Conservation (phyloP, 176 grass and related monocot genomes). For the Cocos nucifera region DNA sequence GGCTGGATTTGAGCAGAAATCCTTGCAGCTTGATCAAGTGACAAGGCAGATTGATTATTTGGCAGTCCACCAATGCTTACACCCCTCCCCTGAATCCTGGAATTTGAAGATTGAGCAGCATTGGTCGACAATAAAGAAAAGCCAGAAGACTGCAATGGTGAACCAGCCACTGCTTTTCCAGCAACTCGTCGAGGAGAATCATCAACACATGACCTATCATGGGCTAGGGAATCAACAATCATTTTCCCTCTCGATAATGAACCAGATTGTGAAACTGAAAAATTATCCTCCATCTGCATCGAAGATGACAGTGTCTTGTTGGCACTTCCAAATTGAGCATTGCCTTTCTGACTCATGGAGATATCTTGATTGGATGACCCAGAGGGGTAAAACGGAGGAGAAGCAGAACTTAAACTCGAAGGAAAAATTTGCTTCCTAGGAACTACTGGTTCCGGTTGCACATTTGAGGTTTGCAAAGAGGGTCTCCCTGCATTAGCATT, state of each 20-base stretch:
- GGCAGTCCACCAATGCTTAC: slow-evolving; percentile 22
- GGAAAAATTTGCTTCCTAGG: slow-evolving; percentile 49
- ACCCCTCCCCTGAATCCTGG: slow-evolving; percentile 40
- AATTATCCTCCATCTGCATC: slow-evolving; percentile 29
- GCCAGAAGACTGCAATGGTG: slow-evolving; percentile 23
- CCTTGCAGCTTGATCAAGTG: slow-evolving; percentile 39
- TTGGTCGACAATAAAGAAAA: slow-evolving; percentile 26
- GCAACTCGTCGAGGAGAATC: slow-evolving; percentile 33
- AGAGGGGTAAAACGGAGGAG: slow-evolving; percentile 90
- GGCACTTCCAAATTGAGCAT: slow-evolving; percentile 34
- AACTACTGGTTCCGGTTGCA: slow-evolving; percentile 23
- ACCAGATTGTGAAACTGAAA: slow-evolving; percentile 36
- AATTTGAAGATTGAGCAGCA: slow-evolving; percentile 27
- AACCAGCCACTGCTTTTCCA: slow-evolving; percentile 9
- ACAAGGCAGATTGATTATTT: slow-evolving; percentile 35
- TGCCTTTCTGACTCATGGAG: slow-evolving; percentile 34
- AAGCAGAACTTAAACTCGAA: slow-evolving; percentile 85
- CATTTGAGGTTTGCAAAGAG: slow-evolving; percentile 23
- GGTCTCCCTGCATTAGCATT: slow-evolving; percentile 19
- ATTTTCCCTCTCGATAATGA: slow-evolving; percentile 36
- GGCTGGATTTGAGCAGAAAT: slow-evolving; percentile 39
- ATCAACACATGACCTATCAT: slow-evolving; percentile 39
- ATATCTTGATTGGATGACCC: slow-evolving; percentile 38
- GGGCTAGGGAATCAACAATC: slow-evolving; percentile 29
- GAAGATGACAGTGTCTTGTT: slow-evolving; percentile 48